These are phyloP conservation scores for Cadophora sp. DNA, from an alignment of 2,329 filamentous ascomycete genomes.

Conservation along the genomic window DNA sequence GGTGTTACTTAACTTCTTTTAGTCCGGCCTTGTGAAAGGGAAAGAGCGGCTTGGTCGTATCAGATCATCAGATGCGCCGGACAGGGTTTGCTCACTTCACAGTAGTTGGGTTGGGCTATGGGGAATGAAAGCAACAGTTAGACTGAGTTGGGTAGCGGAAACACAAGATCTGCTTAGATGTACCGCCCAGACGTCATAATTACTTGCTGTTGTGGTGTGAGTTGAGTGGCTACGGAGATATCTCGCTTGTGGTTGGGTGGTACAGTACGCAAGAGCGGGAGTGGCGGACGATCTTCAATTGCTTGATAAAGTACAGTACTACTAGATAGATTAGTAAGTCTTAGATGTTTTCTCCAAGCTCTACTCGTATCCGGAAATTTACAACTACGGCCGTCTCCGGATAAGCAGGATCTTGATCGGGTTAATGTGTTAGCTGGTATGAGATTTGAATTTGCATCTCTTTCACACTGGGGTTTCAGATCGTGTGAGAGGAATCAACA, in stretches of 20 bases:
- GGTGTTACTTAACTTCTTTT: slow-evolving; percentile 1
- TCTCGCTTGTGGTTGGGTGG: not conserved
- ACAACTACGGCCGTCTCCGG: not conserved
- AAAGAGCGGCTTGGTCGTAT: slow-evolving; percentile 5
- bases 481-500: not conserved
- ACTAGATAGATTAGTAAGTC: not conserved
- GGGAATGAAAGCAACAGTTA: not conserved
- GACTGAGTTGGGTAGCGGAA: not conserved
- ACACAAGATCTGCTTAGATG: slow-evolving; percentile 6
- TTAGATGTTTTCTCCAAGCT: not conserved
- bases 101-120: not conserved
- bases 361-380: too few relatives aligned
- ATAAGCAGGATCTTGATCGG: not conserved
- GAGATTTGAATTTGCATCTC: not conserved
- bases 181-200: slow-evolving; percentile 1
- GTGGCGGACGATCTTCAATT: slow-evolving; percentile 12
- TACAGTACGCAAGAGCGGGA: not conserved
- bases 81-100: not conserved
- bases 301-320: not conserved
- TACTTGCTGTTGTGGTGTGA: slow-evolving; percentile 1
- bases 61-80: not conserved
- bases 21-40: not conserved
- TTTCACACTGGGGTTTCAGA: not conserved
- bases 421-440: not conserved
- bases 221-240: slow-evolving; percentile 9